These are phyloP conservation scores for Aquanectria penicillioides DNA, from an alignment of 2,329 filamentous ascomycete genomes.

Conservation along the genomic window DNA sequence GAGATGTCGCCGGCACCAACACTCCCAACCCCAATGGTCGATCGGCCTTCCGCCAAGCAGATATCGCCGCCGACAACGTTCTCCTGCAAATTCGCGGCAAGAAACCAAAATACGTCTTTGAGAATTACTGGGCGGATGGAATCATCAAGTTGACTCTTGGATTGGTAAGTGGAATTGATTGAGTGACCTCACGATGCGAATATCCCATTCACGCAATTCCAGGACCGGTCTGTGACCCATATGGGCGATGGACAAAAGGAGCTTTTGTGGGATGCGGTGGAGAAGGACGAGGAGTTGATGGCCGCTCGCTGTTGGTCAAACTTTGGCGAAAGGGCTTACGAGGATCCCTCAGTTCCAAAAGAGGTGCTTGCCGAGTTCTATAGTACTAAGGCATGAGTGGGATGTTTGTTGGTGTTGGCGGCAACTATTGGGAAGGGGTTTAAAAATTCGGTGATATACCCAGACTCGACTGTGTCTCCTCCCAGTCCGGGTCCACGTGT, in stretches of 20 bases:
- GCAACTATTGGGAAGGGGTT: neutral
- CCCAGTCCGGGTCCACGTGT: too few relatives aligned
- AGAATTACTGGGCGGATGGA: slow-evolving; percentile 57
- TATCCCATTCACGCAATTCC: neutral
- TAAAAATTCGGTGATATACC: too few relatives aligned
- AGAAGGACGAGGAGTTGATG: slow-evolving; percentile 57
- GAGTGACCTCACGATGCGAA: neutral
- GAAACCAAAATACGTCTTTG: slow-evolving; percentile 51
- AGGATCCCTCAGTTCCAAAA: slow-evolving; percentile 43
- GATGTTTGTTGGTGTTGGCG: neutral
- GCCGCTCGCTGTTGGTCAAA: slow-evolving; percentile 53
- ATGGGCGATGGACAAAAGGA: slow-evolving; percentile 56
- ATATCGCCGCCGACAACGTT: slow-evolving; percentile 65
- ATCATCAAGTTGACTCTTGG: slow-evolving; percentile 65
- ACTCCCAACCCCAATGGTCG: slow-evolving; percentile 63
- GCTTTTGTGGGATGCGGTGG: slow-evolving; percentile 52
- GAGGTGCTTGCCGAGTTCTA: neutral
- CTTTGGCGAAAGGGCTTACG: slow-evolving; percentile 57
- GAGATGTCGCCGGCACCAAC: slow-evolving; percentile 67
- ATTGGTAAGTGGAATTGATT: slow-evolving; percentile 50
- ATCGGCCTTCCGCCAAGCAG: slow-evolving; percentile 63
- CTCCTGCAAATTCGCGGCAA: slow-evolving; percentile 55
- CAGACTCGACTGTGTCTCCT: too few relatives aligned
- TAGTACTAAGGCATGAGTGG: neutral
- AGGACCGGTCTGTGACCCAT: slow-evolving; percentile 58